A percentile compares a stretch with the other conserved stretches of the same genome.
These are phyloP conservation scores for Blastobotrys americana DNA, from an alignment of 805 yeast genomes.

Conservation along the genomic window DNA sequence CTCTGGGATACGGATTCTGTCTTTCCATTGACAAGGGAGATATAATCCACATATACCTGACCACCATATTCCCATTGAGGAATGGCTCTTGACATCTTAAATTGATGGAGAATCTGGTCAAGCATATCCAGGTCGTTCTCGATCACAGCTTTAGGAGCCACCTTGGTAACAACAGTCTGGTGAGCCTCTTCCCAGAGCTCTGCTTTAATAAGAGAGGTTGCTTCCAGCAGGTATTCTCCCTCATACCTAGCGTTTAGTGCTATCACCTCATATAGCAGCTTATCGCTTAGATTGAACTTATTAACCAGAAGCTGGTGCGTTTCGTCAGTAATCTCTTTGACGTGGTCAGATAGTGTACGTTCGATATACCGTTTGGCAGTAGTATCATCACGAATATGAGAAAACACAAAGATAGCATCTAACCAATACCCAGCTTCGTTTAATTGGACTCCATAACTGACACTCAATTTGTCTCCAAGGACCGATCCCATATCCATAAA, in stretches of 20 bases:
- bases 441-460: conserved; percentile 46
- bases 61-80: conserved; percentile 31
- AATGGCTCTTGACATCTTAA: conserved; percentile 19
- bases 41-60: conserved; percentile 31
- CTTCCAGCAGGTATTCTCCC: conserved; percentile 53
- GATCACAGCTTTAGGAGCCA: conserved; percentile 69
- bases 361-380: conserved; percentile 38
- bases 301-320: conserved; percentile 3
- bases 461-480: conserved; percentile 35
- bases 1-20: background rate
- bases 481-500: conserved; percentile 11
- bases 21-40: conserved; percentile 7
- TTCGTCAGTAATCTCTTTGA: conserved; percentile 19
- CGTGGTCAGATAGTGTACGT: conserved; percentile 22
- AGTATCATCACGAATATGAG: conserved; percentile 47
- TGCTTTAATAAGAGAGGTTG: conserved; percentile 56
- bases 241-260: conserved; percentile 48
- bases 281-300: conserved; percentile 26
- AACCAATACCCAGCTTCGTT: conserved; percentile 41
- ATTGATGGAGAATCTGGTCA: conserved; percentile 19
- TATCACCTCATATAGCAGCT: conserved; percentile 48
- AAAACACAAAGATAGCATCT: conserved; percentile 56
- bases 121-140: conserved; percentile 32
- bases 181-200: conserved; percentile 59
- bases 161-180: conserved; percentile 41